A percentile compares a stretch with the other conserved stretches of the same genome.
Evolutionary conservation across 2,329 filamentous ascomycete genomes (phyloP).

Genomic region (Trichoderma arundinaceum): DNA sequence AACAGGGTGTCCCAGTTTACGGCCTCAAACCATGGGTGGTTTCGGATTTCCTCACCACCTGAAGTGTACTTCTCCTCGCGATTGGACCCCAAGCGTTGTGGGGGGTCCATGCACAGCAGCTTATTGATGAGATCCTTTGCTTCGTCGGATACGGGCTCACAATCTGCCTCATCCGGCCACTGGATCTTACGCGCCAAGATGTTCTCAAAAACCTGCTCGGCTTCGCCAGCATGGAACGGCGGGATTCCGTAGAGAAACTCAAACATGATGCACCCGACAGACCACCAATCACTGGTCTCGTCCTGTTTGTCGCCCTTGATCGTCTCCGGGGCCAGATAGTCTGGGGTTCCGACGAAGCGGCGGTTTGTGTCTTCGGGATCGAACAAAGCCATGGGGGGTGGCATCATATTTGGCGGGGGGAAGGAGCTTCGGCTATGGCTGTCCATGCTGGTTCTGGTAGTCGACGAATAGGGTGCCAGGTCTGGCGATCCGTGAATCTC

Average conservation of each 20-base stretch:
- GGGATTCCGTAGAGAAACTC: conserved; percentile 94
- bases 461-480: conserved; percentile 56
- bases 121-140: conserved; percentile 95
- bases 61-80: conserved; percentile 78
- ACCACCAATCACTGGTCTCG: conserved; percentile 99
- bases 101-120: conserved; percentile 83
- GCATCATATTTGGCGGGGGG: conserved; percentile 72
- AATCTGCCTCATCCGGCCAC: conserved; percentile 85
- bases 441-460: conserved; percentile 43
- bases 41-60: conserved; percentile 89
- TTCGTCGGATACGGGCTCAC: conserved; percentile 76
- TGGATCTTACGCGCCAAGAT: conserved; percentile 88
- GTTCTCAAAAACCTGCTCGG: conserved; percentile 95
- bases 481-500: conserved; percentile 79
- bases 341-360: conserved; percentile 93
- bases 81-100: conserved; percentile 83
- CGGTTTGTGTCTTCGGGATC: conserved; percentile 93
- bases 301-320: conserved; percentile 95
- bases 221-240: conserved; percentile 88
- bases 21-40: conserved; percentile 84
- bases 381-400: conserved; percentile 91
- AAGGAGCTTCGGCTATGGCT: conserved; percentile 44
- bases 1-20: conserved; percentile 89
- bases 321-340: conserved; percentile 96
- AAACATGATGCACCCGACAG: conserved; percentile 96